Percentiles rank a stretch among this genome's conserved stretches.
Evolutionary conservation across 495 filamentous ascomycete genomes (phyloP).

Genomic region (Xylaria flabelliformis): DNA sequence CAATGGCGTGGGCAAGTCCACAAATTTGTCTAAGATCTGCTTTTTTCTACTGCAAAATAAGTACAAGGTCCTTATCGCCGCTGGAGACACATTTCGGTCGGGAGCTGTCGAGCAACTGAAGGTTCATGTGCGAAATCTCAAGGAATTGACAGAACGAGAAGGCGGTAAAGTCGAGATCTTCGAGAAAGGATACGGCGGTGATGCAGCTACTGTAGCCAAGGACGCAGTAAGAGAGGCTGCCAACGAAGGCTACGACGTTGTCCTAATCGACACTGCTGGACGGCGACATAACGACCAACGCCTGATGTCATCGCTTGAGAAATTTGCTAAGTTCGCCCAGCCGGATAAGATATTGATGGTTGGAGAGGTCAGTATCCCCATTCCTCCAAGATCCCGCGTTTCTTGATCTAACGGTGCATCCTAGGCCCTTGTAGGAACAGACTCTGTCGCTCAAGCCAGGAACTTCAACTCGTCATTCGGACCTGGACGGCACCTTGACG

Average conservation of each 20-base stretch:
- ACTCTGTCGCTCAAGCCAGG: slow-evolving; percentile 91
- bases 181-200: slow-evolving; percentile 96
- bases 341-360: slow-evolving; percentile 99
- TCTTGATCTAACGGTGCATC: slow-evolving; percentile 29
- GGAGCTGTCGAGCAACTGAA: slow-evolving; percentile 96
- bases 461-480: slow-evolving; percentile 97
- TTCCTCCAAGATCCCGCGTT: not conserved
- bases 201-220: slow-evolving; percentile 92
- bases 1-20: slow-evolving; percentile 97
- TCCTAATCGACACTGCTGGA: slow-evolving; percentile 95
- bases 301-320: slow-evolving; percentile 93
- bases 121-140: slow-evolving; percentile 89
- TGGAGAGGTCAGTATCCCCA: slow-evolving; percentile 67
- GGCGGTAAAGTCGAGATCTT: slow-evolving; percentile 87
- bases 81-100: slow-evolving; percentile 96
- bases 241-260: slow-evolving; percentile 82
- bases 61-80: slow-evolving; percentile 92
- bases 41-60: slow-evolving; percentile 97
- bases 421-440: slow-evolving; percentile 86
- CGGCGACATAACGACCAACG: slow-evolving; percentile 94
- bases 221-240: slow-evolving; percentile 85
- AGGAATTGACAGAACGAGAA: slow-evolving; percentile 82
- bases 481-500: slow-evolving; percentile 77
- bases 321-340: slow-evolving; percentile 92
- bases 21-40: slow-evolving; percentile 94